Evolutionary conservation across 352 stramenopile species (phyloP), one percentile per base, ranked within the genome.

Genomic region (Globisporangium heterothallicum): DNA sequence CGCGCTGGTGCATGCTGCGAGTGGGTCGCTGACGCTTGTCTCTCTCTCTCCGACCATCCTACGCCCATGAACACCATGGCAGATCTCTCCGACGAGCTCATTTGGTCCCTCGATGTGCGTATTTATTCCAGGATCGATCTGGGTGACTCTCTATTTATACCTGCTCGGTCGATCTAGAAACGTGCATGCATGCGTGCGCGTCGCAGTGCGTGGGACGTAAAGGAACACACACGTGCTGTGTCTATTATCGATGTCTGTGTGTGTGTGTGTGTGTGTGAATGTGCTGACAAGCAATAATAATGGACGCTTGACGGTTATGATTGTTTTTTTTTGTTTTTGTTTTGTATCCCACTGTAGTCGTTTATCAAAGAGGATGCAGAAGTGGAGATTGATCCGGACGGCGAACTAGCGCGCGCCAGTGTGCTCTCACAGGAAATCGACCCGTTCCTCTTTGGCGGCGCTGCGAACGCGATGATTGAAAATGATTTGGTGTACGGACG

Each of bases 21-120:
- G 32, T 10, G 32, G 21, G 12, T 16, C 35, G 44, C 27, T 40
- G 38, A n/a, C 10, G 27, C 49, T 24, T 12, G 21, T 25, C 7
- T 19, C 36, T n/a, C 25, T 24, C 21, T 34, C 19, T 18, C 30
- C 27, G 34, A n/a, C 47, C 21, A 25, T n/a, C n/a, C n/a, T n/a
- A n/a, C n/a, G n/a, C n/a, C 38, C 32, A 63, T 43, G n/a, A 35
- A 13, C 18, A 48, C 32, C 41, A 81, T 80, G 64, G 66, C 61
- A 47, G 72, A 87, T 49, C 70, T 90, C 54, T 79, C 72, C 22
- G 78, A 90, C 55, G 78, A 86, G 49, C 64, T 84, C 45, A 64
- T 87, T 49, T 81, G 74, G 60, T 82, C 78, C 34, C 61, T 88
- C 46, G 78, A 90, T 54, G 78, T 90, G 65, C 59, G 71, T 72